Evolutionary conservation across 179 eudicot genomes (phyloP).

Genomic region (Gypsophila paniculata): DNA sequence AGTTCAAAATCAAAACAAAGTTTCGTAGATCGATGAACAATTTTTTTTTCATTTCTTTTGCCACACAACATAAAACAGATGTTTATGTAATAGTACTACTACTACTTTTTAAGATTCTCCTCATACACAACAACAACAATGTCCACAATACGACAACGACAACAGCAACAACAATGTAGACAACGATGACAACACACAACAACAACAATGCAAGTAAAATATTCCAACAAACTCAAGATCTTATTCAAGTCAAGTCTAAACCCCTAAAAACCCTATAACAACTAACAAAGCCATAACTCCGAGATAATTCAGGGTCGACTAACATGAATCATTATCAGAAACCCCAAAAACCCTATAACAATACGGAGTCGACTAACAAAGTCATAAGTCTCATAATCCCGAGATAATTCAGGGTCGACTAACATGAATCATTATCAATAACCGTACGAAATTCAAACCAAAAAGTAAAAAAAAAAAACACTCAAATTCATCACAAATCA

Average conservation of each 20-base stretch:
- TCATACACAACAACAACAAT: neutral
- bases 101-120: neutral
- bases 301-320: neutral
- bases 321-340: slow-evolving; percentile 1
- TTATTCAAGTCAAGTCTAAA: neutral
- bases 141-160: too few species aligned
- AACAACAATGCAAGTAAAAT: slow-evolving; percentile 8
- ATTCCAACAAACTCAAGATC: slow-evolving; percentile 6
- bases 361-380: too few species aligned
- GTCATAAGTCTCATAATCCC: too few species aligned
- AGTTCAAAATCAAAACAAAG: neutral
- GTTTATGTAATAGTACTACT: neutral
- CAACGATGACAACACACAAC: neutral
- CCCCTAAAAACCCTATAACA: slow-evolving; percentile 18
- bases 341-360: slow-evolving; percentile 15
- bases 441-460: neutral
- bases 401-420: neutral
- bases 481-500: neutral
- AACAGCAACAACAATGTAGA: neutral
- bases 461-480: neutral
- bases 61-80: neutral
- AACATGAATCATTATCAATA: slow-evolving; percentile 10
- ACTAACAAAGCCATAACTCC: too few species aligned
- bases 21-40: neutral
- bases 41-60: neutral